Conservation (phyloP, 805 yeast species). For the Yarrowia sp. region DNA sequence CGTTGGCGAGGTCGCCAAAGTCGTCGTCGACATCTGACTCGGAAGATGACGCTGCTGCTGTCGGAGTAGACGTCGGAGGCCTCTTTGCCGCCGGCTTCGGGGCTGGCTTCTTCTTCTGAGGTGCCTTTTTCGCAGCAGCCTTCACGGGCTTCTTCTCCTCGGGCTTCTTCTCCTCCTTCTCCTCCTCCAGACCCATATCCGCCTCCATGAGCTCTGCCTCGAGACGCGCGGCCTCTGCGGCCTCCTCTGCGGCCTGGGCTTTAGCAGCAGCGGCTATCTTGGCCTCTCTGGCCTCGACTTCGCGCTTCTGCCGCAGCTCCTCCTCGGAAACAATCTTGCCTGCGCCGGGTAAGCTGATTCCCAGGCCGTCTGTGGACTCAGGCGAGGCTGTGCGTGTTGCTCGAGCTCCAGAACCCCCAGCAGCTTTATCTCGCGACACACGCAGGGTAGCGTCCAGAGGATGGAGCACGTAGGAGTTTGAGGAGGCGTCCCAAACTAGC, state of each 20-base stretch:
- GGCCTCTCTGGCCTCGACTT: not conserved
- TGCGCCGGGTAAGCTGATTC: not conserved
- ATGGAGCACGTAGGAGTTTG: not conserved
- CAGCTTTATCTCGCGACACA: conserved; percentile 5
- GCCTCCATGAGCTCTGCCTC: conserved; percentile 16
- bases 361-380: conserved; percentile 6
- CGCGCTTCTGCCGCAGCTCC: conserved; percentile 16
- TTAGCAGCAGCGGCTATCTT: not conserved
- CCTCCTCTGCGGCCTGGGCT: not conserved
- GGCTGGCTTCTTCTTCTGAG: not conserved
- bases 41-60: not conserved
- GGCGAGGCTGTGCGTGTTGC: not conserved
- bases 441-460: not conserved
- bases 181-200: conserved; percentile 3
- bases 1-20: conserved; percentile 19
- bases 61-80: not conserved
- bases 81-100: conserved; percentile 6
- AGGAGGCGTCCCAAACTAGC: conserved; percentile 14
- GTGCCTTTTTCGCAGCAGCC: not conserved
- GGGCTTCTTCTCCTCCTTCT: not conserved
- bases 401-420: not conserved
- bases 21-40: conserved; percentile 21
- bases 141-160: not conserved
- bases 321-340: conserved; percentile 19
- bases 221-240: conserved; percentile 10